Base-by-base conservation (phyloP, 345 rosid genomes). In the Sisymbrium altissimum region DNA sequence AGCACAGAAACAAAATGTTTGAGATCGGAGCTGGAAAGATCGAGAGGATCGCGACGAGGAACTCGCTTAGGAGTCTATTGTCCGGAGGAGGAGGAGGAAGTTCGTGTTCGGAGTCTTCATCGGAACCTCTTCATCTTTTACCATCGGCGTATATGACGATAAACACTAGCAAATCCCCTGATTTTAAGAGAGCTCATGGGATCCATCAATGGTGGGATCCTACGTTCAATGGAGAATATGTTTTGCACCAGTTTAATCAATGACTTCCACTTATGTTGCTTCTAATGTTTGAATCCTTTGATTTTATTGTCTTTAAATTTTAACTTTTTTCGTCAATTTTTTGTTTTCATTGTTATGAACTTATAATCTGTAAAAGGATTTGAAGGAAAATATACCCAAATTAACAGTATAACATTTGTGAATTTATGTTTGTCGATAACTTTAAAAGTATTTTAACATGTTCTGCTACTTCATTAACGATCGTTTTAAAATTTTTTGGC, bases 201-300 rank as follows among this genome's bases (percentile, higher is more conserved):
- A 83, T 89, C 75, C 90, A 87, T 72, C 90, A 86, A 57, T 89
- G 88, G 96, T 89, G 92, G 92, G 82, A 82, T 80, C 88, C 86
- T 7, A 62, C 60, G 66, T 75, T 83, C 79, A 6, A 25, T 43
- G 82, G 80, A 66, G 75, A 58, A 44, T 80, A 77, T 44, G 78
- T 80, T 71, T 41, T 78, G 56, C 81, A 84, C 9, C 52, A 74
- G 49, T 79, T 77, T 59, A 61, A 53, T 53, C 10, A 41, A 0
- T 50, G 49, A 75, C 17, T 32, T 30, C 1, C 19, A 2, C 33
- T 64, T 44, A 32, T 13, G 3, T 73, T 55, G 49, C 64, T 43
- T 44, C 71, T 25, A 27, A 44, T 55, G 17, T 40, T 17, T 39
- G 17, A 29, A 17, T 9, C 1, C 12, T 64, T 61, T 13, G 13